Evolutionary conservation across 2,329 filamentous ascomycete genomes (phyloP).

Genomic region (Apiospora phragmitis): DNA sequence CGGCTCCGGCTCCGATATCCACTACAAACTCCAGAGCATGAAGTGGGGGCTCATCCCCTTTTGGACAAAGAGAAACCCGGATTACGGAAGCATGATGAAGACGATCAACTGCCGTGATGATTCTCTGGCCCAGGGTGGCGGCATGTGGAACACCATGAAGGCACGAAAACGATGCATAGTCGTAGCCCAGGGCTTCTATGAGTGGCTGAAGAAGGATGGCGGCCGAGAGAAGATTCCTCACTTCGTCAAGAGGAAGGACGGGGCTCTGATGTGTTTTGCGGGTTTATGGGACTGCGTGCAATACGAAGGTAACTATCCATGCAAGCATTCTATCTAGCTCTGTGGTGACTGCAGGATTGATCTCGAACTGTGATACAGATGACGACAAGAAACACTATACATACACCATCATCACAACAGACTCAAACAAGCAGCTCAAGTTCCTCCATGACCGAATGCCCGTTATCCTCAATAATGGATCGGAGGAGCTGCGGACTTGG

Average conservation of each 20-base stretch:
- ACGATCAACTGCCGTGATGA: conserved; percentile 97
- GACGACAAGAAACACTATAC: conserved; percentile 75
- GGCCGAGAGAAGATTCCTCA: conserved; percentile 81
- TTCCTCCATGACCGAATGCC: conserved; percentile 97
- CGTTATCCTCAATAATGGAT: conserved; percentile 79
- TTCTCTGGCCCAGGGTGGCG: conserved; percentile 71
- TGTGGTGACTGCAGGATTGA: not conserved
- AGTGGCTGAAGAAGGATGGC: conserved; percentile 81
- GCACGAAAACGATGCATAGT: conserved; percentile 84
- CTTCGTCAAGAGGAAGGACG: conserved; percentile 80
- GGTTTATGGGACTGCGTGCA: conserved; percentile 88
- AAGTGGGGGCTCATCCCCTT: conserved; percentile 94
- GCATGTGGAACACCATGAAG: conserved; percentile 94
- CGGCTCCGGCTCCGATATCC: conserved; percentile 38
- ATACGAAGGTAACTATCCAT: conserved; percentile 63
- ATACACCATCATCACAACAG: conserved; percentile 92
- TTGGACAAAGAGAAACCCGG: conserved; percentile 84
- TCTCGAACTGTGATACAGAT: conserved; percentile 14
- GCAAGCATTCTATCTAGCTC: not conserved
- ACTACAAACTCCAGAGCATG: conserved; percentile 87
- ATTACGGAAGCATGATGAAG: conserved; percentile 75
- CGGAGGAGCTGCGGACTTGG: conserved; percentile 71
- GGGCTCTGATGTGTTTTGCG: conserved; percentile 82
- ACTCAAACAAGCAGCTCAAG: conserved; percentile 76
- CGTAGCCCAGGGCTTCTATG: conserved; percentile 89